A percentile compares a stretch with the other conserved stretches of the same genome.
phyloP scores from a whole-genome alignment of 192 early-diverging fungal genomes.

The Podila clonocystis region DNA sequence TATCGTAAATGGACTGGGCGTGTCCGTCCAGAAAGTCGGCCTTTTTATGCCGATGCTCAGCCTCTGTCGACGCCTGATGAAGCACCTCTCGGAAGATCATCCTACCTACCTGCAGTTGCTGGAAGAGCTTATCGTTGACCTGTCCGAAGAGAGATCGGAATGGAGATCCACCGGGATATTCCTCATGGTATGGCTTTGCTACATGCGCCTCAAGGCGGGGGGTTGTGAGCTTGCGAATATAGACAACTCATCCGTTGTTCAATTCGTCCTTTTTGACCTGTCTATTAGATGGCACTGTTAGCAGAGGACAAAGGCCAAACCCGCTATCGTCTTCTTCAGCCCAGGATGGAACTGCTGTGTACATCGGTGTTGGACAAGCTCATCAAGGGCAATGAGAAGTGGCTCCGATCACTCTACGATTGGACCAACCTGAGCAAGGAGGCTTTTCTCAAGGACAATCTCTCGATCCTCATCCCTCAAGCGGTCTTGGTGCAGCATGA shows the following conservation, averaged over 20 bases:
- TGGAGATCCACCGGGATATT: neutral
- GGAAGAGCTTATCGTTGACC: constrained; percentile 20
- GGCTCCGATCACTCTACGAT: constrained; percentile 15
- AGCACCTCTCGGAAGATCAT: constrained; percentile 37
- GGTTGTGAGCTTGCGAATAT: no score
- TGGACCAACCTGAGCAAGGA: constrained; percentile 20
- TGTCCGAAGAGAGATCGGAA: constrained; percentile 1
- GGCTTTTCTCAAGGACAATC: constrained; percentile 20
- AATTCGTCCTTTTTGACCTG: no score
- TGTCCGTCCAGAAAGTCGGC: neutral
- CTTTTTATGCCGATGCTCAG: constrained; percentile 3
- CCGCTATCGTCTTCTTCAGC: constrained; percentile 15
- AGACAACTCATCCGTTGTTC: neutral
- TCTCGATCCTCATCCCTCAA: constrained; percentile 19
- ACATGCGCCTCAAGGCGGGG: no score
- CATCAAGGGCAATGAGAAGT: constrained; percentile 9
- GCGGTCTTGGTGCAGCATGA: constrained; percentile 16
- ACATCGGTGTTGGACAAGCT: constrained; percentile 19
- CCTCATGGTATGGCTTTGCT: constrained; percentile 10
- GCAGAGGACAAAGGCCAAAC: constrained; percentile 16
- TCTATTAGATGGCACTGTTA: constrained; percentile 16
- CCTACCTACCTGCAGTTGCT: constrained; percentile 13
- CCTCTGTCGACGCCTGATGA: constrained; percentile 15
- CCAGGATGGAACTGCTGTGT: constrained; percentile 23
- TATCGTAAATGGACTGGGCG: constrained; percentile 12